Percentiles rank a stretch among this genome's conserved stretches.
Evolutionary conservation across 2,329 filamentous ascomycete genomes (phyloP).

Genomic region (Cercospora janseana): DNA sequence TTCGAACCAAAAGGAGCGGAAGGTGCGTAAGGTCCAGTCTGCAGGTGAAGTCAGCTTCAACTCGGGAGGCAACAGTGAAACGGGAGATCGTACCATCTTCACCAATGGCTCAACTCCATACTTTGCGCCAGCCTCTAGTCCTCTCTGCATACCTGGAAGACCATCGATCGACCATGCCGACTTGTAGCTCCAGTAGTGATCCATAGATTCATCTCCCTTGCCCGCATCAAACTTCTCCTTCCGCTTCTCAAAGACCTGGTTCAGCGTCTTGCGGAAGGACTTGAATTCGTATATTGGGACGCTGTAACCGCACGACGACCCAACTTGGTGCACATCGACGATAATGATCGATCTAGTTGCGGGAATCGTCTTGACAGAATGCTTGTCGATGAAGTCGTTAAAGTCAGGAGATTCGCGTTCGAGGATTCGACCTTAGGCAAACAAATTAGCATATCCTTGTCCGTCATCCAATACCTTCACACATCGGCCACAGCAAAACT

Average conservation of each 20-base stretch:
- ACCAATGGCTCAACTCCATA: constrained; percentile 43
- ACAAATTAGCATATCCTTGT: constrained; percentile 21
- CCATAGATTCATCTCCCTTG: constrained; percentile 43
- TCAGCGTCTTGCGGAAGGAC: constrained; percentile 41
- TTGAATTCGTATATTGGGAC: constrained; percentile 49
- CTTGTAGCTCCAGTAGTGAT: constrained; percentile 47
- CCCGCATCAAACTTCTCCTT: constrained; percentile 38
- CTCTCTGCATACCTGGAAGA: constrained; percentile 45
- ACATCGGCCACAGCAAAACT: constrained; percentile 35
- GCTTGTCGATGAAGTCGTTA: constrained; percentile 35
- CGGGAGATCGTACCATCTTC: constrained; percentile 41
- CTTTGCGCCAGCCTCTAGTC: constrained; percentile 38
- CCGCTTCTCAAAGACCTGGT: constrained; percentile 45
- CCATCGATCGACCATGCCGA: constrained; percentile 46
- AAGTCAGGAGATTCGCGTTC: constrained; percentile 41
- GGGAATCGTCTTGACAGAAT: constrained; percentile 40
- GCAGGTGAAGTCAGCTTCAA: neutral
- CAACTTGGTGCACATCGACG: constrained; percentile 47
- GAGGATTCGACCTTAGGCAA: constrained; percentile 31
- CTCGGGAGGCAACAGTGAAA: neutral
- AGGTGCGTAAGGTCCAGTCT: constrained; percentile 26
- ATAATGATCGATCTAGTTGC: constrained; percentile 43
- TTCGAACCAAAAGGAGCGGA: constrained; percentile 22
- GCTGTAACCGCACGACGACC: constrained; percentile 44
- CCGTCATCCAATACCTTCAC: constrained; percentile 42